Evolutionary conservation across 176 grass and related monocot genomes (phyloP).

Genomic region (Oryza coarctata): DNA sequence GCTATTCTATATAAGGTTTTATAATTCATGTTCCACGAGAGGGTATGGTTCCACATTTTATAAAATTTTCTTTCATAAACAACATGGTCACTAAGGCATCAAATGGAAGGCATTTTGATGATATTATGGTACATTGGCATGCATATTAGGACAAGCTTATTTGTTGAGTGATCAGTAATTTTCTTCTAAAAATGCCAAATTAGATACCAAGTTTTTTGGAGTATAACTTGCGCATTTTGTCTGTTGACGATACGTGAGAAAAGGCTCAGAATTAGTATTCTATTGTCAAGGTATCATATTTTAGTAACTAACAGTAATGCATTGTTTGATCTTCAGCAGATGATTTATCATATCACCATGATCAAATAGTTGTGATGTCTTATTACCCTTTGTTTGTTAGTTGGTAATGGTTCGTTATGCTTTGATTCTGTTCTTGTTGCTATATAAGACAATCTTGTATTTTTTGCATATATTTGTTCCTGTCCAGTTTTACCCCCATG

Average conservation of each 20-base stretch:
- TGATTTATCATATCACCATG: neutral
- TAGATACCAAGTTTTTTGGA: neutral
- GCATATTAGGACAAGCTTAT: neutral
- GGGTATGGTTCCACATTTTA: conserved; percentile 17
- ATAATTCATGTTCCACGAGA: neutral
- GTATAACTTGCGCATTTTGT: neutral
- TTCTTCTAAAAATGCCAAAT: neutral
- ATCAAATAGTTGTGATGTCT: neutral
- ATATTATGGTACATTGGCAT: neutral
- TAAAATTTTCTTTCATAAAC: neutral
- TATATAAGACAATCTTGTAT: neutral
- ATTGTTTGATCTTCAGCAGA: neutral
- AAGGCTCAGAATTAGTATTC: no score
- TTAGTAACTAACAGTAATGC: neutral
- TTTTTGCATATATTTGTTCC: neutral
- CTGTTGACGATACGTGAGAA: neutral
- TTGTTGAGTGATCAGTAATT: neutral
- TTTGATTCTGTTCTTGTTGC: neutral
- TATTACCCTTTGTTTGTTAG: neutral
- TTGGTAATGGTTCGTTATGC: conserved; percentile 1
- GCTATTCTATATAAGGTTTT: conserved; percentile 13
- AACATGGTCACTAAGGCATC: neutral
- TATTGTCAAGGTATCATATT: conserved; percentile 17
- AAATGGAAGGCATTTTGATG: conserved; percentile 8
- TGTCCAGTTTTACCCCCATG: neutral